Evolutionary conservation across 805 yeast genomes (phyloP).

Genomic region (Myxozyma melibiosi): DNA sequence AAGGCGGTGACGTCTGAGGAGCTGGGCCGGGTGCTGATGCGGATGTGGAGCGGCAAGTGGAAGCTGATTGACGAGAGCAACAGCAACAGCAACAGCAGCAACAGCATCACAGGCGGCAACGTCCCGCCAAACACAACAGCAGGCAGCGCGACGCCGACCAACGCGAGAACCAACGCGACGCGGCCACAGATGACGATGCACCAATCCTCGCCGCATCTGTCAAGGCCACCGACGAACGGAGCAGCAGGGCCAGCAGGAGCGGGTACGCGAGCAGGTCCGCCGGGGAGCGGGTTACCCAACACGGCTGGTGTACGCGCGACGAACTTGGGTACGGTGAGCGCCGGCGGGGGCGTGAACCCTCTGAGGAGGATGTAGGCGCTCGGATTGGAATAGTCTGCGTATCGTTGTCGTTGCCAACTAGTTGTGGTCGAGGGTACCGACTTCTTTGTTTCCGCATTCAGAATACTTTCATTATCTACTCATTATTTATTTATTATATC

Average conservation of each 20-base stretch:
- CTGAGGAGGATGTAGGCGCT: no score
- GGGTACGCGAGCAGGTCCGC: neutral
- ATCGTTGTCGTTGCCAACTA: no score
- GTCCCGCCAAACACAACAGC: no score
- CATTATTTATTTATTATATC: no score
- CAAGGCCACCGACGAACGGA: neutral
- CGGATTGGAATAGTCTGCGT: no score
- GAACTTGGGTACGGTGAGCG: neutral
- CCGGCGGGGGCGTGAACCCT: slow-evolving; percentile 1
- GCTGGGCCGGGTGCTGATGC: slow-evolving; percentile 8
- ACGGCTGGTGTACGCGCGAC: slow-evolving; percentile 1
- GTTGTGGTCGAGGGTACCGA: no score
- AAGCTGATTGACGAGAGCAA: slow-evolving; percentile 18
- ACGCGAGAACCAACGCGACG: no score
- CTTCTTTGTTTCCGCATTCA: no score
- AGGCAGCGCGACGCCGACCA: no score
- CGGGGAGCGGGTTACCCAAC: no score
- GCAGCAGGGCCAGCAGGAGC: neutral
- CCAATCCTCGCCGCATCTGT: neutral
- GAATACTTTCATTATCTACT: no score
- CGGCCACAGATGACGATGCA: neutral
- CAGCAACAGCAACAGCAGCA: slow-evolving; percentile 1
- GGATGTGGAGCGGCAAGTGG: slow-evolving; percentile 31
- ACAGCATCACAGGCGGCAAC: neutral
- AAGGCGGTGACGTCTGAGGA: neutral